A percentile compares a stretch with the other conserved stretches of the same genome.
These are phyloP conservation scores for Trametes coccinea DNA, from an alignment of 768 basidiomycete genomes.

Conservation along the genomic window DNA sequence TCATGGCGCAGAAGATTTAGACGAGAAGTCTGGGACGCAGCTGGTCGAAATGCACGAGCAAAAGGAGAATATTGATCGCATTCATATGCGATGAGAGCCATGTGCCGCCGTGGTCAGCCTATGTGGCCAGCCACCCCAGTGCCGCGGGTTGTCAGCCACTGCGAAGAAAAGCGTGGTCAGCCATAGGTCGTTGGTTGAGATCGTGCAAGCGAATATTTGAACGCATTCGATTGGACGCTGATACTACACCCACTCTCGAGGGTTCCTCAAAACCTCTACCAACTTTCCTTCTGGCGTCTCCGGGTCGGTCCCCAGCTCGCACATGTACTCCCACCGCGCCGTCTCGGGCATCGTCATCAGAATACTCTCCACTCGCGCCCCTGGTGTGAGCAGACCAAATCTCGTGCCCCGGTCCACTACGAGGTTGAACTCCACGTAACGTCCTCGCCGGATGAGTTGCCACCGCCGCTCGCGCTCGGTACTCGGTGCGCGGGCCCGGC, in stretches of 20 bases:
- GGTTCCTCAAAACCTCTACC: conserved; percentile 48
- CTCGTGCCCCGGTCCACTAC: conserved; percentile 68
- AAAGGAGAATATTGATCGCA: not conserved
- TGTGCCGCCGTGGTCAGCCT: too few relatives aligned
- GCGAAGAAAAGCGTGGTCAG: not conserved
- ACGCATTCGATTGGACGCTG: not conserved
- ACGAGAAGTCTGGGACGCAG: too few relatives aligned
- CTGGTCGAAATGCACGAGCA: not conserved
- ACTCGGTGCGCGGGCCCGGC: conserved; percentile 53
- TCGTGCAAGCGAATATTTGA: not conserved
- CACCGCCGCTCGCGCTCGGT: conserved; percentile 77
- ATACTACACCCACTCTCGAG: conserved; percentile 23
- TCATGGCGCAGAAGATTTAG: too few relatives aligned
- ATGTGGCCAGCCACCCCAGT: too few relatives aligned
- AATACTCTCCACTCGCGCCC: conserved; percentile 62
- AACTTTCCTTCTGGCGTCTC: conserved; percentile 53
- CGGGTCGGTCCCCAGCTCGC: conserved; percentile 49
- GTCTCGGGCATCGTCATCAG: conserved; percentile 65
- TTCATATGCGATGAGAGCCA: too few relatives aligned
- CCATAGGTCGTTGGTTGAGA: not conserved
- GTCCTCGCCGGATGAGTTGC: conserved; percentile 88
- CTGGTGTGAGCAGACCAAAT: conserved; percentile 61
- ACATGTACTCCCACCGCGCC: conserved; percentile 70
- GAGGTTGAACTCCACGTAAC: conserved; percentile 87
- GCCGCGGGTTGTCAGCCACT: too few relatives aligned